Evolutionary conservation across 495 filamentous ascomycete species (phyloP).

Genomic region (Jackrogersella minutella): DNA sequence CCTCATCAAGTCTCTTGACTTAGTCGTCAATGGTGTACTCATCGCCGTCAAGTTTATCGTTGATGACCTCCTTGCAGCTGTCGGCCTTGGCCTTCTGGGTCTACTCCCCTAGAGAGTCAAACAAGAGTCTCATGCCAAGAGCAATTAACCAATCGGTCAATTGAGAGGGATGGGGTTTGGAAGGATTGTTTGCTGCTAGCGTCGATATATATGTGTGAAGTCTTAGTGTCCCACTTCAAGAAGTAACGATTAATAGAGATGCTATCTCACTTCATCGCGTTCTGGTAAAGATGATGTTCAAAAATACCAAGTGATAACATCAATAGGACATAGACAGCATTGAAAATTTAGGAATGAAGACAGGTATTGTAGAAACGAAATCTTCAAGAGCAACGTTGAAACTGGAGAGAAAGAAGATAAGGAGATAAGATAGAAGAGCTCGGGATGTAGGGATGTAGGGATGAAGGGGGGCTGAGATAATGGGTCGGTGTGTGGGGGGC

Average conservation of each 20-base stretch:
- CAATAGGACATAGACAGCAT: too few species aligned
- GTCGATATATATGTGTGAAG: constrained; percentile 23
- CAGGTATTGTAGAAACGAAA: not conserved
- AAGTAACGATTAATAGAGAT: constrained; percentile 8
- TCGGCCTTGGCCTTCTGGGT: constrained; percentile 45
- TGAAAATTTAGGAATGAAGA: too few species aligned
- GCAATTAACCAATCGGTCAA: too few species aligned
- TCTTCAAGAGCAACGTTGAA: not conserved
- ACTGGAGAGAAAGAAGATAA: constrained; percentile 8
- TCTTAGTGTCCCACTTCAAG: not conserved
- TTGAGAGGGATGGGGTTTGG: too few species aligned
- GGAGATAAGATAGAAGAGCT: too few species aligned
- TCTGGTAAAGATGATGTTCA: too few species aligned
- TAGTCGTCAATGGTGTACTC: constrained; percentile 46
- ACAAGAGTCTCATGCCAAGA: too few species aligned
- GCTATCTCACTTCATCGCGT: not conserved
- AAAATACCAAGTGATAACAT: too few species aligned
- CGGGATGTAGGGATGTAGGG: too few species aligned
- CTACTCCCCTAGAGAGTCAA: constrained; percentile 30
- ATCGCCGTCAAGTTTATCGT: constrained; percentile 46
- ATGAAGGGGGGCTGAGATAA: constrained; percentile 28
- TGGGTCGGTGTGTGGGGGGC: too few species aligned
- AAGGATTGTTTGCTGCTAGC: not conserved
- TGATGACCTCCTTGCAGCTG: constrained; percentile 42
- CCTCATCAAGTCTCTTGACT: constrained; percentile 47